Conservation (phyloP, 2,329 filamentous ascomycete genomes). For the Ophiostoma ulmi region DNA sequence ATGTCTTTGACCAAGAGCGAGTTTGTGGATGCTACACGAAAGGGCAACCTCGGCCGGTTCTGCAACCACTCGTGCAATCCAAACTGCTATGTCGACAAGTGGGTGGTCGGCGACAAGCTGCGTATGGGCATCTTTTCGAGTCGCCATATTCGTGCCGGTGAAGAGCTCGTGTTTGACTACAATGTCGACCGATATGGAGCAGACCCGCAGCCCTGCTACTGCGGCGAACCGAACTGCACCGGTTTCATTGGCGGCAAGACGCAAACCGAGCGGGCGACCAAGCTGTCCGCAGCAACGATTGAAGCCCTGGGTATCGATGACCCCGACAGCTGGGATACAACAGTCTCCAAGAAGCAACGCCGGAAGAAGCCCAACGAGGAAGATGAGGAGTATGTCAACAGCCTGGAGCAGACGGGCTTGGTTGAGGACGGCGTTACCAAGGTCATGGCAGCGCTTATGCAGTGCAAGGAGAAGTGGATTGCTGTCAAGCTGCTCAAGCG, state of each 20-base stretch:
- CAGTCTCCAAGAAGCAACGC: slow-evolving; percentile 80
- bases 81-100: slow-evolving; percentile 99
- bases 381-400: slow-evolving; percentile 93
- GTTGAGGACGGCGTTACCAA: slow-evolving; percentile 82
- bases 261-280: slow-evolving; percentile 91
- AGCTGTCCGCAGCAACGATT: slow-evolving; percentile 80
- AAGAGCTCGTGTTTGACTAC: slow-evolving; percentile 98
- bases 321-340: slow-evolving; percentile 84
- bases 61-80: slow-evolving; percentile 99
- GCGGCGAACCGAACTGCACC: slow-evolving; percentile 87
- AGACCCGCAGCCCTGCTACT: slow-evolving; percentile 95
- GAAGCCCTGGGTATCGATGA: slow-evolving; percentile 95
- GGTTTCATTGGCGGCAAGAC: slow-evolving; percentile 97
- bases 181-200: slow-evolving; percentile 98
- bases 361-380: slow-evolving; percentile 91
- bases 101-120: slow-evolving; percentile 94
- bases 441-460: slow-evolving; percentile 93
- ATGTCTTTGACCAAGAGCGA: slow-evolving; percentile 97
- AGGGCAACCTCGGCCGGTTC: slow-evolving; percentile 90
- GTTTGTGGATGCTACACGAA: slow-evolving; percentile 96
- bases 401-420: slow-evolving; percentile 71
- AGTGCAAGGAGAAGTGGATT: slow-evolving; percentile 99
- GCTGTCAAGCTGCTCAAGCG: slow-evolving; percentile 88
- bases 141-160: slow-evolving; percentile 76
- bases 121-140: slow-evolving; percentile 98